These are phyloP conservation scores for Blastobotrys indianensis DNA, from an alignment of 1,139 yeast species.

Conservation along the genomic window DNA sequence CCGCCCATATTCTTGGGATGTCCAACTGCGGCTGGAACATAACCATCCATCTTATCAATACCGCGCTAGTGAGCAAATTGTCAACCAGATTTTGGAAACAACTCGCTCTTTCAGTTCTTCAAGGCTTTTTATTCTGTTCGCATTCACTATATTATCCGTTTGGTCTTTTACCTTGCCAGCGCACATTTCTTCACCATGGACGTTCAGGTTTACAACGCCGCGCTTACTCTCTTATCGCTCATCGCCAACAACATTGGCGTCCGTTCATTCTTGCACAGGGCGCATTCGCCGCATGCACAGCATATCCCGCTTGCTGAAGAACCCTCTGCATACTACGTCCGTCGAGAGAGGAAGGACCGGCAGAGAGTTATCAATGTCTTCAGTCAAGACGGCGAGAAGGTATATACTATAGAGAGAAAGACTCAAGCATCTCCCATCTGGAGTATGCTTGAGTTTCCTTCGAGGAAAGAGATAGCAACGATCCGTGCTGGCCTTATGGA, in stretches of 20 bases:
- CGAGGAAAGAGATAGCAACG: slow-evolving; percentile 46
- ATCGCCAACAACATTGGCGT: slow-evolving; percentile 7
- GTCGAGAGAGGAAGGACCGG: slow-evolving; percentile 46
- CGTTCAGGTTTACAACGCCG: slow-evolving; percentile 4
- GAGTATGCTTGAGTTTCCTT: slow-evolving; percentile 44
- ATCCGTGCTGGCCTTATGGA: slow-evolving; percentile 45
- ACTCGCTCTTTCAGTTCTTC: too few species aligned
- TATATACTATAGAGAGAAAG: slow-evolving; percentile 48
- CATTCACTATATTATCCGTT: too few species aligned
- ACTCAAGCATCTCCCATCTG: slow-evolving; percentile 48
- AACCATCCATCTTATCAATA: too few species aligned
- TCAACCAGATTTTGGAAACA: too few species aligned
- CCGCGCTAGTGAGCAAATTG: too few species aligned
- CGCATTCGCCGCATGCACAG: slow-evolving; percentile 10
- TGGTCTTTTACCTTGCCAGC: too few species aligned
- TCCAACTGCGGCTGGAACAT: too few species aligned
- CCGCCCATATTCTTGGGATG: too few species aligned
- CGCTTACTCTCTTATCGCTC: slow-evolving; percentile 4
- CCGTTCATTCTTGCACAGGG: slow-evolving; percentile 1
- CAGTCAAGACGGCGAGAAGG: slow-evolving; percentile 40
- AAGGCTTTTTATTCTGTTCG: too few species aligned
- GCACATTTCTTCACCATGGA: slow-evolving; percentile 3
- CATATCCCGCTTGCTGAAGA: slow-evolving; percentile 25
- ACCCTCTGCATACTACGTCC: slow-evolving; percentile 42
- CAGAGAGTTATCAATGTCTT: slow-evolving; percentile 46